Percentiles rank a stretch among this genome's conserved stretches.
Conservation (phyloP, 352 stramenopile species). For the Globisporangium lucens region DNA sequence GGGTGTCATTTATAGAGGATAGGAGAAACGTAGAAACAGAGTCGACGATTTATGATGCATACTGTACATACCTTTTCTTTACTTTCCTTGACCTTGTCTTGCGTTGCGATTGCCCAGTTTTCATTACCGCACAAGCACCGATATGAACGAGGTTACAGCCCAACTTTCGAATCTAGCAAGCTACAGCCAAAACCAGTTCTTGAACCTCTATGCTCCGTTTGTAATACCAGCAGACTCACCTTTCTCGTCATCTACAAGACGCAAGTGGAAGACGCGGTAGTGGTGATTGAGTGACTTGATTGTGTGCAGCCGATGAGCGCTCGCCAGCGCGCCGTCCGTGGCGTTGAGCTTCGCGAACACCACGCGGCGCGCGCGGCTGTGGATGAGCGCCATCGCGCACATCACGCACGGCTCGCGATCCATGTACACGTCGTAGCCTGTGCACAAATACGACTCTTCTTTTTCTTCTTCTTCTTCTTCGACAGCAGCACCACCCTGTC, state of each 20-base stretch:
- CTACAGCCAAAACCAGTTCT: not conserved
- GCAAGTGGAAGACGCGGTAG: conserved; percentile 78
- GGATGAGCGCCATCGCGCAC: conserved; percentile 89
- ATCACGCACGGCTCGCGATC: conserved; percentile 85
- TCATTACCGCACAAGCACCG: not conserved
- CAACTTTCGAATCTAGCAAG: not conserved
- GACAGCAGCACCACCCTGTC: not conserved
- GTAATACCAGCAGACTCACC: not conserved
- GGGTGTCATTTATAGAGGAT: not conserved
- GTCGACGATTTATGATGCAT: not conserved
- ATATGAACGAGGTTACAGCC: not conserved
- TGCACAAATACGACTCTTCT: conserved; percentile 85
- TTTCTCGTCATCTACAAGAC: not conserved
- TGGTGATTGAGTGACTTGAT: conserved; percentile 88
- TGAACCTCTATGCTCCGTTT: not conserved
- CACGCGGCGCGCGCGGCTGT: conserved; percentile 79
- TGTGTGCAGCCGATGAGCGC: conserved; percentile 64
- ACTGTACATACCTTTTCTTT: not conserved
- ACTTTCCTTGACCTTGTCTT: not conserved
- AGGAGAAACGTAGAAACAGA: not conserved
- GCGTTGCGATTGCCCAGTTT: too few species aligned
- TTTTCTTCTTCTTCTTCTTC: conserved; percentile 3
- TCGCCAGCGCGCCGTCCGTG: conserved; percentile 60
- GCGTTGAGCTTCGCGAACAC: conserved; percentile 64
- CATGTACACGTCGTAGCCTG: conserved; percentile 85